Evolutionary conservation across 495 filamentous ascomycete species (phyloP).

Genomic region (Letharia columbiana): DNA sequence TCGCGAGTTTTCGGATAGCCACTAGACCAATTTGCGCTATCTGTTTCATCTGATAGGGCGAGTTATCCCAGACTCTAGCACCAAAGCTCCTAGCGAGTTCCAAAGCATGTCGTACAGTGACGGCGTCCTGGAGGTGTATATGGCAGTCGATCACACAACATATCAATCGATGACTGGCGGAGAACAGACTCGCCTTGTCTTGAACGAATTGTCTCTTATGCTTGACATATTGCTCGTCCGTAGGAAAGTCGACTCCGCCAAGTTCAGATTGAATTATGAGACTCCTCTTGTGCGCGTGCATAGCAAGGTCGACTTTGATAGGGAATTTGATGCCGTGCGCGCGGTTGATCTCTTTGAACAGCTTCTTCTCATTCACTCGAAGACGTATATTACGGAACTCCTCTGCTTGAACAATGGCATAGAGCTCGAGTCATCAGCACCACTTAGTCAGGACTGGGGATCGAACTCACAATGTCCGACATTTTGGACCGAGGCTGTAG

Average conservation of each 20-base stretch:
- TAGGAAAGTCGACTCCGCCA: constrained; percentile 63
- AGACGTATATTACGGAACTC: constrained; percentile 75
- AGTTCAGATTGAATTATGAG: constrained; percentile 77
- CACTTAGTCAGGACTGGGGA: not conserved
- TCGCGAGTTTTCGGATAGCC: constrained; percentile 66
- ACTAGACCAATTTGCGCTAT: constrained; percentile 74
- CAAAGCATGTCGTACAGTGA: constrained; percentile 59
- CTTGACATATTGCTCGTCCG: constrained; percentile 51
- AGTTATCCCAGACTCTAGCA: constrained; percentile 80
- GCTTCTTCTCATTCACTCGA: constrained; percentile 59
- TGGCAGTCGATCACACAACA: constrained; percentile 85
- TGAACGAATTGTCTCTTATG: constrained; percentile 53
- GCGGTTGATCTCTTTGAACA: constrained; percentile 80
- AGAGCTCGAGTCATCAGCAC: constrained; percentile 47
- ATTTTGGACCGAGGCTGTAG: constrained; percentile 53
- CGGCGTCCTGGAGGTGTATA: constrained; percentile 55
- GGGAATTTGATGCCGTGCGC: constrained; percentile 63
- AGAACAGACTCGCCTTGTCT: constrained; percentile 67
- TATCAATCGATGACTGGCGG: constrained; percentile 63
- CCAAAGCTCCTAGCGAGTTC: constrained; percentile 71
- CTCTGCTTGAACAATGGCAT: constrained; percentile 56
- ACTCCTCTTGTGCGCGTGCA: constrained; percentile 75
- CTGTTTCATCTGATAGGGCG: constrained; percentile 77
- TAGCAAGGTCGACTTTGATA: constrained; percentile 65
- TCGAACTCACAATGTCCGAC: constrained; percentile 60